Evolutionary conservation across 2,329 filamentous ascomycete species (phyloP), one percentile per base, ranked within the genome.

Genomic region (Colletotrichum abscissum): DNA sequence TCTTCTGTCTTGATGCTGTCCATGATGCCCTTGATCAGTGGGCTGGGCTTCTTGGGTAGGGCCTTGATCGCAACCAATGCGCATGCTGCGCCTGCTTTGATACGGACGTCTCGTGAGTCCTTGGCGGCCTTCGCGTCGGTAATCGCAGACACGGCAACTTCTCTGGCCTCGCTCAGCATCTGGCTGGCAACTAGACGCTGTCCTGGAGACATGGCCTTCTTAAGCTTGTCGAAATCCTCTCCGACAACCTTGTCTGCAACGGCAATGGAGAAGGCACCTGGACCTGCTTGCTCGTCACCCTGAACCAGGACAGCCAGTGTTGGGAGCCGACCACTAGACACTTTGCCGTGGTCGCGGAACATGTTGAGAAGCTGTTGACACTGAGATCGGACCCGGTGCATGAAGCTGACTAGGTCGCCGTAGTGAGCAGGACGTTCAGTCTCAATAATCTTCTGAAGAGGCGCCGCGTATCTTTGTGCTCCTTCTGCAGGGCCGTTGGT

Each of bases 1-100:
- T 98, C 97, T 80, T 99, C 97, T 49, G 92, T 92, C 84, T 98
- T 99, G 79, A 99, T 90, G 79, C 96, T 98, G 81, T 99, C 97
- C 97, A 99, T 99, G 83, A 99, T 94, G 2, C 92, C 94, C 84
- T 98, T 98, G 84, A 99, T 99, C 14, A 98, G 91, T 22, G 92
- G 90, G 74, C 94, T 95, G 11, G 96, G 95, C 81, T 97, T 98
- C 89, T 98, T 98, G 0, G 97, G 96, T 11, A 98, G 88, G 35
- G 93, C 89, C 71, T 92, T 91, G 84, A 98, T 92, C n/a, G 95
- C 93, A 62, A 99, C 93, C 69, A 98, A 85, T 12, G 95, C 95
- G 75, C 94, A 95, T 12, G 96, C 95, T 24, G 95, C 94, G 7
- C 94, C 93, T 19, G 97, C 94, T 80, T 92, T 92, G 81, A 99